Evolutionary conservation across 352 stramenopile species (phyloP), one percentile per base, ranked within the genome.

Genomic region (Globisporangium okanoganense): DNA sequence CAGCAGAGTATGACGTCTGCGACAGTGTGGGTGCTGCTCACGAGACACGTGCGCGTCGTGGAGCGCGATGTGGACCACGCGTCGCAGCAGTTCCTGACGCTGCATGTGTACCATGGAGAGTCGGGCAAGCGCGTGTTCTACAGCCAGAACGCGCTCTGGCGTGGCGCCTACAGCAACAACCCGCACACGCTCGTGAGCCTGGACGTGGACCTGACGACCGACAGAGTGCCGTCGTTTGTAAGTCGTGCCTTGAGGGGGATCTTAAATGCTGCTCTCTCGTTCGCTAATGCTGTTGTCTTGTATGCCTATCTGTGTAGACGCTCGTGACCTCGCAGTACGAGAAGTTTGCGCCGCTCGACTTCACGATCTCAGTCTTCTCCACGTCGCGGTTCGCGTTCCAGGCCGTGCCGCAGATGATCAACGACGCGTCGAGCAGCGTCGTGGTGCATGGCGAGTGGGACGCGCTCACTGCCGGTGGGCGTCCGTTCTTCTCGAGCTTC

Each of bases 301-400:
- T 50, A 7, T 64, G 25, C 38, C 4, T 8, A 16, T 24, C 20
- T 56, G 6, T 52, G n/a, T 75, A 92, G 75, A 97, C 87, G 5
- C 69, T 98, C 7, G 89, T 97, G n/a, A 74, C 92, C 2, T 97
- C 91, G 16, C 90, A 97, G 61, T 97, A 95, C 58, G 87, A 97
- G 61, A 97, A 97, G 56, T 88, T 90, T 52, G 73, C 84, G n/a
- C 73, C 86, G 38, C 66, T 97, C 27, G 87, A 96, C 64, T 98
- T 94, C 67, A 94, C 88, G 38, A 67, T 97, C 9, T 92, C 76
- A 0, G 74, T 96, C 4, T 97, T 92, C 72, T 90, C 86, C 3
- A 95, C 87, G 5, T 68, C 73, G n/a, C 77, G 70, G n/a, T 92
- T 90, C 58, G 67, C 70, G 16, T 92, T 81, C 64, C 65, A 76